Conservation (phyloP, 1,284 basidiomycete genomes). For the Irpex sp. region DNA sequence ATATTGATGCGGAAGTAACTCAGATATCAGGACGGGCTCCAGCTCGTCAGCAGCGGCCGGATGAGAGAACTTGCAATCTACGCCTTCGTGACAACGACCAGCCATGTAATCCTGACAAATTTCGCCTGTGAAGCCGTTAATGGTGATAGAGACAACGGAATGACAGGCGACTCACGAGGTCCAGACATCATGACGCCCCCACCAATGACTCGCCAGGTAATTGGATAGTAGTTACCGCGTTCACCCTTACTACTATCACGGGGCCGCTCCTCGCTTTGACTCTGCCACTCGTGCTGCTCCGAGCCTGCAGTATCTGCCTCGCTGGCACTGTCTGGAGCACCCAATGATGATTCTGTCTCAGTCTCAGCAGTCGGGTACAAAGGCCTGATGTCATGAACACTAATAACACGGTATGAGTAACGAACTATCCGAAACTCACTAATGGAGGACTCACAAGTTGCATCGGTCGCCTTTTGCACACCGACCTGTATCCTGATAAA, state of each 20-base stretch:
- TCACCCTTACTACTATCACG: slow-evolving; percentile 24
- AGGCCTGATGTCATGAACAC: neutral
- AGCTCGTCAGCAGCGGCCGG: slow-evolving; percentile 18
- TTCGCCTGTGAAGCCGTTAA: slow-evolving; percentile 24
- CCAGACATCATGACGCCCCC: slow-evolving; percentile 47
- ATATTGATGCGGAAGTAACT: neutral
- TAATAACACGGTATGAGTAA: neutral
- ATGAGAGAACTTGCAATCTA: slow-evolving; percentile 35
- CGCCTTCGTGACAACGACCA: slow-evolving; percentile 32
- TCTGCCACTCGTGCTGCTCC: slow-evolving; percentile 18
- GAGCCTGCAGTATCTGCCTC: slow-evolving; percentile 8
- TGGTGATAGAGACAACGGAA: neutral
- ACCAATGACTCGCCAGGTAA: slow-evolving; percentile 43
- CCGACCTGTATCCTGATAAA: slow-evolving; percentile 38
- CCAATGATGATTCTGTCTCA: neutral
- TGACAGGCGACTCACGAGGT: slow-evolving; percentile 24
- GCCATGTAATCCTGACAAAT: slow-evolving; percentile 29
- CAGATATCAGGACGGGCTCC: neutral
- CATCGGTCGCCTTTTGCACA: slow-evolving; percentile 60
- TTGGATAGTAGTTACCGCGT: slow-evolving; percentile 41
- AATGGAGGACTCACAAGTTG: slow-evolving; percentile 50
- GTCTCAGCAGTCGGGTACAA: neutral
- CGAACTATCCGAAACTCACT: neutral
- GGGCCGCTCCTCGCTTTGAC: slow-evolving; percentile 17
- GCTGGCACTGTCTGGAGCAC: slow-evolving; percentile 1